Percentiles rank a stretch among this genome's conserved stretches.
phyloP scores from a whole-genome alignment of 225 moss, liverwort and hornwort species.

The Pleurozium schreberi region DNA sequence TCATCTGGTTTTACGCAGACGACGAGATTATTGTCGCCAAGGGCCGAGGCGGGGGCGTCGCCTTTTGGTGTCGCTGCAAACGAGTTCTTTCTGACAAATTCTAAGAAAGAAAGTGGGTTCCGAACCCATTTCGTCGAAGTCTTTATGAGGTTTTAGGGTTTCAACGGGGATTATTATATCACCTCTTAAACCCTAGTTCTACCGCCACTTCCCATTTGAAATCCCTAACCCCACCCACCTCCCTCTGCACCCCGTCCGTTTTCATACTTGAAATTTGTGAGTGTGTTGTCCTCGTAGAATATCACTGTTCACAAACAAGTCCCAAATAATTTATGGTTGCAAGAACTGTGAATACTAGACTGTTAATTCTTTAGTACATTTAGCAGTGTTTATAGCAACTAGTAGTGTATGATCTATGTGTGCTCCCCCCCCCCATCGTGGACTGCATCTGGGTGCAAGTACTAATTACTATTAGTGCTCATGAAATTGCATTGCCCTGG shows the following conservation, averaged over 20 bases:
- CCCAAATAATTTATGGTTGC: background rate
- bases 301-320: background rate
- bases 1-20: slow-evolving; percentile 74
- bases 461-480: background rate
- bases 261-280: background rate
- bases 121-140: background rate
- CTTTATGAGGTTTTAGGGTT: no score
- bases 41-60: slow-evolving; percentile 65
- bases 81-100: slow-evolving; percentile 17
- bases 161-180: background rate
- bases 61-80: slow-evolving; percentile 79
- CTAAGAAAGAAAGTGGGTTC: background rate
- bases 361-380: background rate
- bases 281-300: background rate
- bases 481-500: background rate
- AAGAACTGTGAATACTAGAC: background rate
- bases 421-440: background rate
- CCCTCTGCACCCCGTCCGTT: background rate
- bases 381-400: background rate
- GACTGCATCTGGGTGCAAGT: background rate
- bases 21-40: slow-evolving; percentile 75
- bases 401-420: background rate
- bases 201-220: background rate
- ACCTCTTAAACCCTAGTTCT: no score
- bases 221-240: background rate